Base-by-base conservation (phyloP, 352 stramenopile genomes). In the Pilasporangium apinafurcum region DNA sequence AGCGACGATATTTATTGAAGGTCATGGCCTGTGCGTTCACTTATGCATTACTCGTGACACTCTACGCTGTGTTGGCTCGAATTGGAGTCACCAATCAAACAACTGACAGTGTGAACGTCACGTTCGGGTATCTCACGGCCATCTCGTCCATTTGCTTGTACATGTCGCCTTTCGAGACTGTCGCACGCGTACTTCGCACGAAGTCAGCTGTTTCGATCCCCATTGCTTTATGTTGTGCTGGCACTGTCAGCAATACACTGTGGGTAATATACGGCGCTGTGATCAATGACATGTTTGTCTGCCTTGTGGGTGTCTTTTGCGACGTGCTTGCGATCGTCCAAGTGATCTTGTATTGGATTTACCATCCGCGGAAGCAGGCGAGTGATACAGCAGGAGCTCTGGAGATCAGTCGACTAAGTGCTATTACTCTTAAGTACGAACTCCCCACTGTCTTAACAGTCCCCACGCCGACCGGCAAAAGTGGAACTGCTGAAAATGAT, bases 311-410 rank as follows among this genome's bases (percentile, higher is more conserved):
- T 14, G 47, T 57, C 28, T 54, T 67, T 31, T 72, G 55, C 48
- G 59, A 50, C 20, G 34, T 51, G 17, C 40, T 68, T 21, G 65
- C 57, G 14, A 28, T 59, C 20, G 17, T 62, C 13, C 68, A 73
- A 44, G 64, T 81, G 43, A 37, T 51, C 18, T 41, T 77, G 18
- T 73, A 71, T 45, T 37, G 65, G n/a, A 25, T 68, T 2, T 73
- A 44, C 35, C 21, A 37, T 21, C 27, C 34, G 6, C n/a, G n/a
- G n/a, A n/a, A n/a, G n/a, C n/a, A n/a, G n/a, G n/a, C n/a, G n/a
- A n/a, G n/a, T n/a, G n/a, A n/a, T n/a, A n/a, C n/a, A n/a, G n/a
- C n/a, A n/a, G n/a, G n/a, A n/a, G n/a, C n/a, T n/a, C n/a, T n/a
- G n/a, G n/a, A n/a, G n/a, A n/a, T n/a, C n/a, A n/a, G n/a, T n/a